Evolutionary conservation across 495 filamentous ascomycete species (phyloP).

Genomic region (Collariella sp.): DNA sequence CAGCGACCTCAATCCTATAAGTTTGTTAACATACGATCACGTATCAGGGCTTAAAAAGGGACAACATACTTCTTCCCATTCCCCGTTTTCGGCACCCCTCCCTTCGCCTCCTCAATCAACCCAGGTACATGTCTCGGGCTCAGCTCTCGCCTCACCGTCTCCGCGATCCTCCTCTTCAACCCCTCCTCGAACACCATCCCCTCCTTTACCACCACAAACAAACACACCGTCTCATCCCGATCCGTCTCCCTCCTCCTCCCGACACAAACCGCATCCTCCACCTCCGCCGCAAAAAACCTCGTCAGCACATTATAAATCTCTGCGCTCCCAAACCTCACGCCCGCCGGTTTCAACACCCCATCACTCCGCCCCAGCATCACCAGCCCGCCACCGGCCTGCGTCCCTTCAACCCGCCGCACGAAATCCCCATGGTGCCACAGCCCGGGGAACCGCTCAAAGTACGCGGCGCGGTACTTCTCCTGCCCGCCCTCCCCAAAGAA

Average conservation of each 20-base stretch:
- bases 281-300: slow-evolving; percentile 62
- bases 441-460: slow-evolving; percentile 70
- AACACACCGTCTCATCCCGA: slow-evolving; percentile 71
- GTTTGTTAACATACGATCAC: background rate
- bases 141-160: slow-evolving; percentile 59
- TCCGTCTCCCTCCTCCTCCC: slow-evolving; percentile 66
- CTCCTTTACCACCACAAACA: slow-evolving; percentile 70
- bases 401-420: slow-evolving; percentile 66
- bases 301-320: slow-evolving; percentile 92
- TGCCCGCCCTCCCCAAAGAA: slow-evolving; percentile 74
- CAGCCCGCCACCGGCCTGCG: slow-evolving; percentile 53
- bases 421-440: slow-evolving; percentile 98
- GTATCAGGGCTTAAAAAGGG: background rate
- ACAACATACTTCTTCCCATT: slow-evolving; percentile 78
- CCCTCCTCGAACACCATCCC: slow-evolving; percentile 41
- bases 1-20: slow-evolving; percentile 69
- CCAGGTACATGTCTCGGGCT: slow-evolving; percentile 81
- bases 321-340: slow-evolving; percentile 67
- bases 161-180: slow-evolving; percentile 52
- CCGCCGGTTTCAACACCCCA: slow-evolving; percentile 69
- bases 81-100: slow-evolving; percentile 75
- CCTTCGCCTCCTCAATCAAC: slow-evolving; percentile 62
- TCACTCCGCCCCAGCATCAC: slow-evolving; percentile 76
- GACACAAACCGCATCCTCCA: slow-evolving; percentile 80
- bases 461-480: slow-evolving; percentile 67